phyloP scores from a whole-genome alignment of 1,284 basidiomycete genomes.

The Veloboletus limbatus region DNA sequence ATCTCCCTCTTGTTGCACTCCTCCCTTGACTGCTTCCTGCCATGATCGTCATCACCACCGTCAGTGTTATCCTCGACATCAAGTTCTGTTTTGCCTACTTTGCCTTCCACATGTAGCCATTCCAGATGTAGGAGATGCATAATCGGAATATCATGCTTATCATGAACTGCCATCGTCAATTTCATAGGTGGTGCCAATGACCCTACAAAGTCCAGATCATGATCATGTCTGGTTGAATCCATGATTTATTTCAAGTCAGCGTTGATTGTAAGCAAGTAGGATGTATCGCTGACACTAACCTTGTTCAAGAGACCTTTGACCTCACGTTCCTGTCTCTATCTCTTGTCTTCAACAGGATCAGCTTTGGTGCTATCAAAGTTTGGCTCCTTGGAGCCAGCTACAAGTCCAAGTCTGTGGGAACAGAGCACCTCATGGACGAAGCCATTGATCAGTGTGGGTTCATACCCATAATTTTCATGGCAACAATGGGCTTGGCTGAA shows the following conservation, averaged over 20 bases:
- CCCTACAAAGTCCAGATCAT: constrained; percentile 85
- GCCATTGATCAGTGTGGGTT: too few relatives aligned
- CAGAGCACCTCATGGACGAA: too few relatives aligned
- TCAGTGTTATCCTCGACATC: constrained; percentile 36
- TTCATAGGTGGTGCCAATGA: constrained; percentile 63
- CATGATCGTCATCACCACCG: constrained; percentile 36
- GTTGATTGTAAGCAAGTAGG: not conserved
- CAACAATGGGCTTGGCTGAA: too few relatives aligned
- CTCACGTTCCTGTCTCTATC: constrained; percentile 84
- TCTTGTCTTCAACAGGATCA: constrained; percentile 91
- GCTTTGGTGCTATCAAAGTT: constrained; percentile 94
- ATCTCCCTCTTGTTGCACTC: constrained; percentile 78
- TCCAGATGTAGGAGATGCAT: constrained; percentile 73
- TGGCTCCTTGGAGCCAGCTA: constrained; percentile 91
- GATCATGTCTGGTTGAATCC: constrained; percentile 94
- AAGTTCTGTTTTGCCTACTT: constrained; percentile 67
- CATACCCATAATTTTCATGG: too few relatives aligned
- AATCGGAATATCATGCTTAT: constrained; percentile 57
- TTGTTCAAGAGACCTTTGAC: constrained; percentile 91
- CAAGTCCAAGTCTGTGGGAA: too few relatives aligned
- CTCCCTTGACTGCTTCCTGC: constrained; percentile 36
- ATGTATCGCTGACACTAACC: constrained; percentile 37
- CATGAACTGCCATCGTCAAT: constrained; percentile 54
- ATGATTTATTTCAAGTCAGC: constrained; percentile 9
- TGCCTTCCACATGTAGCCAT: constrained; percentile 65